Evolutionary conservation across 2,329 filamentous ascomycete genomes (phyloP).

Genomic region (Penicillium oxalicum): DNA sequence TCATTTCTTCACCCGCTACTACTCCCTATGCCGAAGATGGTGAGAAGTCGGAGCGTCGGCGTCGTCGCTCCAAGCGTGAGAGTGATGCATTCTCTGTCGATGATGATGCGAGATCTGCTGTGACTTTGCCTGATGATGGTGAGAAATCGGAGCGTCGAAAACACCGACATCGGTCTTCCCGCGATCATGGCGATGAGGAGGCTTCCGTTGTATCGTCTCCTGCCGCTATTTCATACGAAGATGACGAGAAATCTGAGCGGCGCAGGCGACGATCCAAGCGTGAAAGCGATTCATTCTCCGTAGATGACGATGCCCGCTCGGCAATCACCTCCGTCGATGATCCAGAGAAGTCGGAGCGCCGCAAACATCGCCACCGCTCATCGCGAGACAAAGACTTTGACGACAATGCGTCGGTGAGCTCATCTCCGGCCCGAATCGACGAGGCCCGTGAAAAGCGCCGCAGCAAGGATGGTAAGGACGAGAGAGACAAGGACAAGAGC

Average conservation of each 20-base stretch:
- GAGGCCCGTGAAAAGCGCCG: conserved; percentile 28
- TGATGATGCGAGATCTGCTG: not conserved
- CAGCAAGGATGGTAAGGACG: conserved; percentile 25
- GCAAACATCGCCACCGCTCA: conserved; percentile 20
- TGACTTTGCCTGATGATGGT: conserved; percentile 1
- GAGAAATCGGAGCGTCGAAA: conserved; percentile 17
- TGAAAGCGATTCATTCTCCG: conserved; percentile 7
- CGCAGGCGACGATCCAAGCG: conserved; percentile 22
- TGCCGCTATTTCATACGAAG: not conserved
- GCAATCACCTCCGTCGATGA: conserved; percentile 6
- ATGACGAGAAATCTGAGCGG: conserved; percentile 22
- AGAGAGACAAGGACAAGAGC: conserved; percentile 28
- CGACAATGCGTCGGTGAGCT: conserved; percentile 33
- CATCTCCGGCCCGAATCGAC: conserved; percentile 28
- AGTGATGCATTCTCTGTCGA: not conserved
- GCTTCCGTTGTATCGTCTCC: conserved; percentile 4
- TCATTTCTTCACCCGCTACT: conserved; percentile 29
- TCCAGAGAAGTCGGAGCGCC: conserved; percentile 14
- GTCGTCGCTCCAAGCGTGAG: too few species aligned
- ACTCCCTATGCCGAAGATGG: not conserved
- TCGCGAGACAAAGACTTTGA: conserved; percentile 29
- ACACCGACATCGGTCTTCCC: conserved; percentile 21
- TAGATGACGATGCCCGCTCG: conserved; percentile 3
- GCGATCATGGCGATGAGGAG: conserved; percentile 30
- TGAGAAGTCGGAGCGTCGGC: too few species aligned